Conservation (phyloP, 202 grass and related monocot species). For the Zizania palustris region DNA sequence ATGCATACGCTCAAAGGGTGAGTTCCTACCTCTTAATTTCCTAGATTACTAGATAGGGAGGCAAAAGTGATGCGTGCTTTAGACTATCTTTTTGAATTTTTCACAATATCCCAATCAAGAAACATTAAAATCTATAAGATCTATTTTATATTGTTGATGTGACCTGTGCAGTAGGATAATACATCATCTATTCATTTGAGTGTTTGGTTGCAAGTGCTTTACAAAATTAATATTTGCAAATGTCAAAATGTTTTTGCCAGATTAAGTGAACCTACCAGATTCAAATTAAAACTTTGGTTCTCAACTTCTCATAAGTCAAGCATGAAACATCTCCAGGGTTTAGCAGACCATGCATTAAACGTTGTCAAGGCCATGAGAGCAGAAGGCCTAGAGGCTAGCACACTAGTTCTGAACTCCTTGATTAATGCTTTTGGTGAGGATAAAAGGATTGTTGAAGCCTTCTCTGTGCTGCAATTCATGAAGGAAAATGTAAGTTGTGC, state of each 20-base stretch:
- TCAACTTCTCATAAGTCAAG: constrained; percentile 20
- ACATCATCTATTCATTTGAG: not conserved
- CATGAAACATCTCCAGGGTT: constrained; percentile 58
- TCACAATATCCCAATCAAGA: not conserved
- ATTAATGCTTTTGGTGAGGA: constrained; percentile 97
- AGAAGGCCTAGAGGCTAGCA: constrained; percentile 79
- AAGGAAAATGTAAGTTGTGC: constrained; percentile 79
- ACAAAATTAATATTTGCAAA: not conserved
- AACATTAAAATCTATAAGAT: not conserved
- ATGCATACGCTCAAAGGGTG: constrained; percentile 93
- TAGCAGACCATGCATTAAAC: constrained; percentile 88
- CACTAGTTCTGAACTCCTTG: constrained; percentile 81
- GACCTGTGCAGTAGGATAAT: not conserved
- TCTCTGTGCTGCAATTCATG: constrained; percentile 90
- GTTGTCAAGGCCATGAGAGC: constrained; percentile 89
- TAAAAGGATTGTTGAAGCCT: constrained; percentile 86
- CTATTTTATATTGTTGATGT: not conserved
- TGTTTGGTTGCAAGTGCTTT: not conserved
- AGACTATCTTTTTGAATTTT: not conserved
- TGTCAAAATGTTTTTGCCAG: not conserved
- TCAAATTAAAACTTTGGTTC: constrained; percentile 14
- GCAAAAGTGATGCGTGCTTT: not conserved
- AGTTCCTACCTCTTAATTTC: not conserved
- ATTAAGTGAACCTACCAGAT: constrained; percentile 19
- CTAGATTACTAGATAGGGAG: not conserved